Evolutionary conservation across 1,139 yeast species (phyloP), one percentile per base, ranked within the genome.

Genomic region (Komagataea norvegica): DNA sequence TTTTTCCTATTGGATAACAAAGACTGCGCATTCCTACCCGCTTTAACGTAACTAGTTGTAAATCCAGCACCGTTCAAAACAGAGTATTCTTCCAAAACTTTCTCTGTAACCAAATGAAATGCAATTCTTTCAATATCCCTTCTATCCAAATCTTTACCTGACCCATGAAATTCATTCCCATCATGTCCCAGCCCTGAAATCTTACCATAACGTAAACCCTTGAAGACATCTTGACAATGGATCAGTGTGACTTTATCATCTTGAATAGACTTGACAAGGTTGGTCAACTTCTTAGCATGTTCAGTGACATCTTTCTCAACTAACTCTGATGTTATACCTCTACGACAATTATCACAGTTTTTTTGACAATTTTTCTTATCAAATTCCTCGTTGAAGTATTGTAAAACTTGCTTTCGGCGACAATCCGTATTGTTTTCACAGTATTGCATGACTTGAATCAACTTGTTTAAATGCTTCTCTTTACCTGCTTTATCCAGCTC

Each of bases 371-470:
- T 64, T 21, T 62, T 64, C 4, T 85, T 72, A 48, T 84, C 77
- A 56, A 89, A 89, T 7, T 66, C 65, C 55, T 91, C 99, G 57
- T 85, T 85, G 62, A 91, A 91, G 57, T 89, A 91, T 37, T 85
- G 91, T 38, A 91, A 65, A 5, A 91, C 95, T 50, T 88, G 89
- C 54, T 79, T 75, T 44, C 98, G 70, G 43, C 98, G 74, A 57
- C 99, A 91, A 59, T 89, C 97, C 6, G 88, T 79, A 6, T 74
- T 72, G 60, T 91, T 91, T 46, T 89, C 96, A 62, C 98, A 91
- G 56, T 88, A 93, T 54, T 85, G 91, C 44, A 85, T 77, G 21
- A 91, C 96, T 49, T 86, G 89, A 40, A 86, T 72, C 46, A 91
- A 65, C 57, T 87, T 84, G 24, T 78, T 74, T 45, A 79, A 62